A percentile compares a stretch with the other conserved stretches of the same genome.
Evolutionary conservation across 306 rosid genomes (phyloP).

Genomic region (Benincasa hispida): DNA sequence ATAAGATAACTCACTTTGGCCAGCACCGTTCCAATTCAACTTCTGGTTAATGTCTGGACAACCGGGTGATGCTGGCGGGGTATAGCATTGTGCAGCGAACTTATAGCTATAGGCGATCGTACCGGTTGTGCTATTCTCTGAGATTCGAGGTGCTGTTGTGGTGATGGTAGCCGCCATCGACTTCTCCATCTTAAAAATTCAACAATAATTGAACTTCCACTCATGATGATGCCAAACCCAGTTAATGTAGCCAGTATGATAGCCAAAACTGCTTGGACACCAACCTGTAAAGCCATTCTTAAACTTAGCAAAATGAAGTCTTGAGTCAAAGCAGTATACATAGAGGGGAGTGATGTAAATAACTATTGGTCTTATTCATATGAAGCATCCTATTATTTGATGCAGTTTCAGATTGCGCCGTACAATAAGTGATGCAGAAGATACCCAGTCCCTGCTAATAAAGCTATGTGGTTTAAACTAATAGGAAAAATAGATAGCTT

Average conservation of each 20-base stretch:
- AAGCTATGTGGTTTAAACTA: background rate
- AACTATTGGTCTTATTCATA: background rate
- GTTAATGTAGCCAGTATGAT: constrained; percentile 86
- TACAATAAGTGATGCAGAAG: background rate
- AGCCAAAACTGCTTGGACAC: constrained; percentile 60
- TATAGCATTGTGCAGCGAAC: constrained; percentile 11
- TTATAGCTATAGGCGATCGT: constrained; percentile 19
- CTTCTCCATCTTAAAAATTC: constrained; percentile 53
- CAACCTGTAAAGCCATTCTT: constrained; percentile 35
- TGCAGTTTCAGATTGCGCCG: background rate
- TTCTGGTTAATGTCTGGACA: constrained; percentile 15
- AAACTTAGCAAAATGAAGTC: background rate
- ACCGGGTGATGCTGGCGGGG: constrained; percentile 8
- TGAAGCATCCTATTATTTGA: background rate
- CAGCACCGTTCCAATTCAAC: background rate
- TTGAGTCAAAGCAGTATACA: background rate
- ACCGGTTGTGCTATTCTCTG: constrained; percentile 13
- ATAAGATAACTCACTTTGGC: background rate
- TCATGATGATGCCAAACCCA: constrained; percentile 81
- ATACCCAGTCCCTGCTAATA: background rate
- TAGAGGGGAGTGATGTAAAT: background rate
- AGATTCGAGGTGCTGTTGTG: constrained; percentile 26
- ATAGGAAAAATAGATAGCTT: constrained; percentile 6
- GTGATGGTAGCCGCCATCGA: constrained; percentile 23
- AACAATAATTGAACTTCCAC: constrained; percentile 65